phyloP scores from a whole-genome alignment of 2,329 filamentous ascomycete species.

The Uncinocarpus reesii region DNA sequence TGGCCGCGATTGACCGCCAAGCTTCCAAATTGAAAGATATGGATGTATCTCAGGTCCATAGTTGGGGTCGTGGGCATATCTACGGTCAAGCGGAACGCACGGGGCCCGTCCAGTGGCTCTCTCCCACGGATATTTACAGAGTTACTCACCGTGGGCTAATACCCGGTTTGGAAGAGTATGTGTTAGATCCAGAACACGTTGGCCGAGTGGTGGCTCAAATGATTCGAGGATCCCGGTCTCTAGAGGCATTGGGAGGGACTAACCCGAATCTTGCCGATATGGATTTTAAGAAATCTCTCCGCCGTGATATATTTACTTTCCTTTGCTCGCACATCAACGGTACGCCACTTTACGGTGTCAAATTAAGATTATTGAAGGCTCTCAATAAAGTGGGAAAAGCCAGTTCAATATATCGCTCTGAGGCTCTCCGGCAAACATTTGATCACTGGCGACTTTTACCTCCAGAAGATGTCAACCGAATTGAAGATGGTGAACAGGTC shows the following conservation, averaged over 20 bases:
- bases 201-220: conserved; percentile 51
- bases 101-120: conserved; percentile 47
- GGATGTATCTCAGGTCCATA: conserved; percentile 20
- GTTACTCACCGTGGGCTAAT: conserved; percentile 58
- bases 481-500: conserved; percentile 43
- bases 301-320: conserved; percentile 58
- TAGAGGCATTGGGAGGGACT: conserved; percentile 22
- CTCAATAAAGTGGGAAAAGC: conserved; percentile 63
- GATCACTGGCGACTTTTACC: conserved; percentile 55
- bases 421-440: conserved; percentile 65
- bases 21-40: conserved; percentile 42
- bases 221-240: conserved; percentile 43
- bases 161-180: conserved; percentile 71
- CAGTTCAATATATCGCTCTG: conserved; percentile 61
- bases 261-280: conserved; percentile 34
- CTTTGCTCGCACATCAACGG: conserved; percentile 61
- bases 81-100: conserved; percentile 50
- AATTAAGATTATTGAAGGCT: conserved; percentile 59
- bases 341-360: conserved; percentile 59
- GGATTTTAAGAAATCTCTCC: conserved; percentile 52
- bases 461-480: conserved; percentile 41
- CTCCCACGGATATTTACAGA: conserved; percentile 47
- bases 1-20: conserved; percentile 46
- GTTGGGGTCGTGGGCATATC: conserved; percentile 54
- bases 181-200: conserved; percentile 66